Percentiles rank a stretch among this genome's conserved stretches.
Evolutionary conservation across 2,329 filamentous ascomycete genomes (phyloP).

Genomic region (Nemania serpens): DNA sequence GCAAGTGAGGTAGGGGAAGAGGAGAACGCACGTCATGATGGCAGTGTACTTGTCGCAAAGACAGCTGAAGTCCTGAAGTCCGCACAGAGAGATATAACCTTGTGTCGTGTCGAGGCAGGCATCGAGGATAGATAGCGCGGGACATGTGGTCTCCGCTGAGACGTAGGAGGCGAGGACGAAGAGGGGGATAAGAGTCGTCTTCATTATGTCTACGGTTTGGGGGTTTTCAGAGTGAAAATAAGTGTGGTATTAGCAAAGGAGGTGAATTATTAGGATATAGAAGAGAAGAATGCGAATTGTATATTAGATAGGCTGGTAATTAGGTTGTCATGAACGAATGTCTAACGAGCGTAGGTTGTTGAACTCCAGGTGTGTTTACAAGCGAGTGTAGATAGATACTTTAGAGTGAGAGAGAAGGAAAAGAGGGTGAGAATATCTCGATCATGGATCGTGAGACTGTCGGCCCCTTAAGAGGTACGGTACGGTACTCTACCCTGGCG

Average conservation of each 20-base stretch:
- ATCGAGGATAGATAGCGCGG: conserved; percentile 45
- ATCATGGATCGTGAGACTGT: not conserved
- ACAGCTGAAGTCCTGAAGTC: conserved; percentile 49
- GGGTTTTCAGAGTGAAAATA: not conserved
- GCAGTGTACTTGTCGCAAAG: conserved; percentile 60
- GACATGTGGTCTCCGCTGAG: conserved; percentile 36
- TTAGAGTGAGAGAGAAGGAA: not conserved
- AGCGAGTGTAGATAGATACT: conserved; percentile 1
- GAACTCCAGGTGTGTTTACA: not conserved
- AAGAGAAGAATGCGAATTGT: not conserved
- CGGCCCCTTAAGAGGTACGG: not conserved
- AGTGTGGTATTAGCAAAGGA: not conserved
- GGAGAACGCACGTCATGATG: conserved; percentile 50
- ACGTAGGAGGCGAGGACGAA: conserved; percentile 32
- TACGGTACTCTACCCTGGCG: not conserved
- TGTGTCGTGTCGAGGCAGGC: conserved; percentile 44
- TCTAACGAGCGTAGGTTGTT: conserved; percentile 5
- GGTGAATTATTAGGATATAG: not conserved
- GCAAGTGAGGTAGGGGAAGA: not conserved
- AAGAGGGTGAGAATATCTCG: not conserved
- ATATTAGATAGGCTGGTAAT: not conserved
- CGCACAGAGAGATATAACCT: conserved; percentile 43
- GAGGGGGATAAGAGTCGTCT: conserved; percentile 30
- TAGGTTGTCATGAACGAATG: not conserved
- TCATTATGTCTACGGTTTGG: conserved; percentile 30